Conservation (phyloP, 2,329 filamentous ascomycete species). For the Penicillium decumbens region DNA sequence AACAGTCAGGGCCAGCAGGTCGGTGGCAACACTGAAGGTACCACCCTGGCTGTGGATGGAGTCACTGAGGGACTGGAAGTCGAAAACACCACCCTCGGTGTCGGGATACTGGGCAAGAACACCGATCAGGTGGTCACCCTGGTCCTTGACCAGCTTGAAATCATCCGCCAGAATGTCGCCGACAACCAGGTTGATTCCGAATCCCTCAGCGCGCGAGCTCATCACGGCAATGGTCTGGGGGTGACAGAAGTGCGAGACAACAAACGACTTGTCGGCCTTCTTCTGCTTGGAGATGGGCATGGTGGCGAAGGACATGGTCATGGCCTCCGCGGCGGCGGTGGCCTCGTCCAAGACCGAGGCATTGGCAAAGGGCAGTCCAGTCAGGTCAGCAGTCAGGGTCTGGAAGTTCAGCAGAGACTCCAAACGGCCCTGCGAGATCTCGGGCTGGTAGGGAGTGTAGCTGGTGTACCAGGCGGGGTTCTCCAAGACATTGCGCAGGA, state of each 20-base stretch:
- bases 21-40: constrained; percentile 81
- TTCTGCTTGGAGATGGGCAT: constrained; percentile 68
- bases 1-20: constrained; percentile 79
- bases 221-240: constrained; percentile 82
- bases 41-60: constrained; percentile 71
- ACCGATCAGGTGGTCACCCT: constrained; percentile 78
- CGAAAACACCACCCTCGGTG: constrained; percentile 72
- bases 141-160: constrained; percentile 62
- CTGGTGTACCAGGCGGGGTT: constrained; percentile 96
- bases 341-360: constrained; percentile 86
- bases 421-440: constrained; percentile 91
- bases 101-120: constrained; percentile 95
- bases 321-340: constrained; percentile 88
- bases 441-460: constrained; percentile 94
- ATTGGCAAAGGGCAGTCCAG: constrained; percentile 80
- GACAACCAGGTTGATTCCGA: constrained; percentile 73
- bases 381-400: constrained; percentile 84
- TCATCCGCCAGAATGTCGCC: constrained; percentile 66
- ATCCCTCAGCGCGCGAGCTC: constrained; percentile 80
- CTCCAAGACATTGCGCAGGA: constrained; percentile 88
- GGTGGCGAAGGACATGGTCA: constrained; percentile 83
- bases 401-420: constrained; percentile 95
- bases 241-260: constrained; percentile 78
- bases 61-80: constrained; percentile 70
- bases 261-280: constrained; percentile 69